Base-by-base conservation (phyloP, 805 yeast genomes). In the Candida ortonii region DNA sequence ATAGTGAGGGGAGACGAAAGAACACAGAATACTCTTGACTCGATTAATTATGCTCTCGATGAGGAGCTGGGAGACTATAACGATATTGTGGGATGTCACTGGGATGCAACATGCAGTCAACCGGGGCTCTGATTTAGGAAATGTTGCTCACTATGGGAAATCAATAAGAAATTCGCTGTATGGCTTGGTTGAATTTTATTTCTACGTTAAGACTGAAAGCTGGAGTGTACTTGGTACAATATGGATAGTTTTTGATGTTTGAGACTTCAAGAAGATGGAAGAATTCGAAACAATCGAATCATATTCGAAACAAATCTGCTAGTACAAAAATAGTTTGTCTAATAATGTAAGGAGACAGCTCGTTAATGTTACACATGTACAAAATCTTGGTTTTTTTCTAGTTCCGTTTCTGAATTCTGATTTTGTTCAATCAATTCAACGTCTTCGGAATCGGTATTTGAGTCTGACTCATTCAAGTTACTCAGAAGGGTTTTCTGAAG, bases 361-460 rank as follows among this genome's bases (percentile, higher is more conserved):
- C n/a, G n/a, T 15, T 10, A 12, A 15, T 7, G 16, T 16, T 22
- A 30, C 22, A 30, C 33, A 18, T 30, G 33, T 7, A 30, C 33
- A 16, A 30, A 50, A 36, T 54, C 57, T 11, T 38, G 33, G 31
- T 54, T 52, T 10, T 22, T 32, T 25, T 45, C 42, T 22, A 54
- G 34, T 8, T 39, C 44, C 16, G 32, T 30, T 15, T 13, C 30
- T 7, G 28, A 20, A 17, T 33, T 38, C 21, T 35, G 39, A 18
- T 40, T 38, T 19, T 30, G 40, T 5, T 32, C 33, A 3, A 36
- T 21, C n/a, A 15, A 17, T 8, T 41, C 49, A 16, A 12, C 21
- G 11, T 24, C 16, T n/a, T 32, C 23, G 13, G 32, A 25, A 12
- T 36, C 40, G 16, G 33, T 14, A 22, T 37, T 38, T 10, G 36